phyloP scores from a whole-genome alignment of 2,329 filamentous ascomycete genomes.

The Epichloe coenophiala region DNA sequence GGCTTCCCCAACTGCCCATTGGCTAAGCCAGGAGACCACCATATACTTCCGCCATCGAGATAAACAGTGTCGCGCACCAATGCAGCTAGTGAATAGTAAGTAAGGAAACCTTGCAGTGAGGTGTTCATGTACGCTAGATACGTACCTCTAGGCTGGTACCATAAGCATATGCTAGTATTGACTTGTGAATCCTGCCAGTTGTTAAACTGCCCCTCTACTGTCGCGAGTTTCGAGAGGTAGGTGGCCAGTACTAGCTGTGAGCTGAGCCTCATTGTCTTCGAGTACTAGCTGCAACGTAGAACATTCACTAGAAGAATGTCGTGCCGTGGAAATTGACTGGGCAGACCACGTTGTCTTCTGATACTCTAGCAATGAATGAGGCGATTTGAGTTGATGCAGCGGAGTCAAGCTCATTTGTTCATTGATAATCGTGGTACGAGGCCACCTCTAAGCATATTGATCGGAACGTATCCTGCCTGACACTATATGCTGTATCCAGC shows the following conservation, averaged over 20 bases:
- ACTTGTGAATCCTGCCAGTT: slow-evolving; percentile 38
- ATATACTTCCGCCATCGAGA: slow-evolving; percentile 47
- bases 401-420: background rate
- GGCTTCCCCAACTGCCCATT: slow-evolving; percentile 25
- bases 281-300: background rate
- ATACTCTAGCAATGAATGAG: background rate
- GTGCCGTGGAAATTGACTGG: background rate
- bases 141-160: slow-evolving; percentile 33
- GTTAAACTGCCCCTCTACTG: slow-evolving; percentile 25
- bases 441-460: background rate
- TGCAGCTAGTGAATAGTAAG: slow-evolving; percentile 27
- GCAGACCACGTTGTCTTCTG: background rate
- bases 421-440: background rate
- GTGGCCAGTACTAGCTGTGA: slow-evolving; percentile 7
- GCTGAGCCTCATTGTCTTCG: slow-evolving; percentile 9
- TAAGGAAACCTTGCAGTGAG: background rate
- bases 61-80: slow-evolving; percentile 50
- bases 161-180: slow-evolving; percentile 46
- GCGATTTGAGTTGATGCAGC: background rate
- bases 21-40: slow-evolving; percentile 36
- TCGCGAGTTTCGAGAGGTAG: slow-evolving; percentile 8
- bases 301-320: background rate
- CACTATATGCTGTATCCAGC: background rate
- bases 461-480: background rate
- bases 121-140: background rate